Conservation (phyloP, 2,329 filamentous ascomycete species). For the Zymoseptoria pseudotritici region DNA sequence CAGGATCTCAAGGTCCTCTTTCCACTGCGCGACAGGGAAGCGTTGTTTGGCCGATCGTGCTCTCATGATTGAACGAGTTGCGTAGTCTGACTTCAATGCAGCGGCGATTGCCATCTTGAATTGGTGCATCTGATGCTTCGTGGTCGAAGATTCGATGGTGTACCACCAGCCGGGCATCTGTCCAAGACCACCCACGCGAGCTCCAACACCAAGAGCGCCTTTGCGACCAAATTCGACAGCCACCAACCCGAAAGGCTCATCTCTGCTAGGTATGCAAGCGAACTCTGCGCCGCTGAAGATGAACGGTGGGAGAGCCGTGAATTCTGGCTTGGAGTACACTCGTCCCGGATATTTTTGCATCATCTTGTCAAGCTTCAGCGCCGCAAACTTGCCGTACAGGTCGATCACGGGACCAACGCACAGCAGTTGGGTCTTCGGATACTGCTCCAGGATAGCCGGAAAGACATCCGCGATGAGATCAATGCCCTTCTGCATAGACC, state of each 20-base stretch:
- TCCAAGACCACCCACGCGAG: conserved; percentile 59
- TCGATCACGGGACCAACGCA: conserved; percentile 60
- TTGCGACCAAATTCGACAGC: conserved; percentile 63
- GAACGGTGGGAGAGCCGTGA: conserved; percentile 58
- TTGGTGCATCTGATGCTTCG: conserved; percentile 56
- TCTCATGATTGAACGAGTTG: conserved; percentile 55
- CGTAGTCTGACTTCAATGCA: conserved; percentile 50
- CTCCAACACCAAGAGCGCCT: conserved; percentile 59
- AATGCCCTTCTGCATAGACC: conserved; percentile 63
- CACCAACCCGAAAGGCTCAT: conserved; percentile 62
- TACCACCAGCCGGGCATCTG: conserved; percentile 68
- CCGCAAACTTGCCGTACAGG: conserved; percentile 60
- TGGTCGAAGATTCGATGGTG: conserved; percentile 58
- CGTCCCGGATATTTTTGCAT: conserved; percentile 59
- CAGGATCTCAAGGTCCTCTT: conserved; percentile 56
- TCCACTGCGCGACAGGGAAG: conserved; percentile 61
- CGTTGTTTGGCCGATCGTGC: conserved; percentile 58
- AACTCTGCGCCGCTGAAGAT: conserved; percentile 64
- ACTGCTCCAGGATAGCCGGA: conserved; percentile 53
- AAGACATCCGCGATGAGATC: conserved; percentile 63
- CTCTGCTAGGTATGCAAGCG: conserved; percentile 59
- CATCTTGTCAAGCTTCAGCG: conserved; percentile 55
- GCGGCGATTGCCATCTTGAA: conserved; percentile 58
- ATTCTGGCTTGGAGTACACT: conserved; percentile 62
- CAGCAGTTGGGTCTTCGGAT: conserved; percentile 54